Evolutionary conservation across 352 stramenopile genomes (phyloP), one percentile per base, ranked within the genome.

Genomic region (Globisporangium abappressorium): DNA sequence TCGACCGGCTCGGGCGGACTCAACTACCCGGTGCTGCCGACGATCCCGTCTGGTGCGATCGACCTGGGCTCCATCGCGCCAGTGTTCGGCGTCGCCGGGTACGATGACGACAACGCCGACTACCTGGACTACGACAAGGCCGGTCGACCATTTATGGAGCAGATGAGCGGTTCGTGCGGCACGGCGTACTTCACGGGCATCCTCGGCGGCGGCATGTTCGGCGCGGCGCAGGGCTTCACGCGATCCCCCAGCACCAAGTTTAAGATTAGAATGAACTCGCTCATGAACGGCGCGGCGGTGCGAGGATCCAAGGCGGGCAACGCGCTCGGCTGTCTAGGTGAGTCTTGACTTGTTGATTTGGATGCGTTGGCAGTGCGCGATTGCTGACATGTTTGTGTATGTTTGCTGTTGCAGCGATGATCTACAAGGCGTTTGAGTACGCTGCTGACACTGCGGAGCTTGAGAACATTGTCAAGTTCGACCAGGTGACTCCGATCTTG

Each of bases 381-480:
- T 72, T 55, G 54, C 28, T 67, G 24, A 74, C 64, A 65, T 34
- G 26, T 33, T 51, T 74, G 55, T n/a, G 64, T 46, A 67, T 70
- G 51, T 60, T 64, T 30, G 54, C 2, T 12, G 22, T n/a, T 70
- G 22, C 51, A 94, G 88, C 88, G 14, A 83, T 95, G 68, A 91
- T 95, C 69, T 95, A 95, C 78, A 94, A 93, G 75, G 83, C 81
- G 18, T 92, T 94, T 59, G 85, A 95, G 77, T 92, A 91, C 66
- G 77, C 85, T 46, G 85, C 77, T 3, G 88, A 95, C 72, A 87
- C 86, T 54, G 80, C 74, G 4, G 88, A 95, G 74, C 78, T 95
- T 46, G 88, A 95, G 68, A 88, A 88, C 59, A 83, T 89, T 68
- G 78, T 92, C 62, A 88, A 91, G 71, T 88, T 92, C 57, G 86